A percentile compares a stretch with the other conserved stretches of the same genome.
These are phyloP conservation scores for Amorphotheca resinae DNA, from an alignment of 495 filamentous ascomycete genomes.

Conservation along the genomic window DNA sequence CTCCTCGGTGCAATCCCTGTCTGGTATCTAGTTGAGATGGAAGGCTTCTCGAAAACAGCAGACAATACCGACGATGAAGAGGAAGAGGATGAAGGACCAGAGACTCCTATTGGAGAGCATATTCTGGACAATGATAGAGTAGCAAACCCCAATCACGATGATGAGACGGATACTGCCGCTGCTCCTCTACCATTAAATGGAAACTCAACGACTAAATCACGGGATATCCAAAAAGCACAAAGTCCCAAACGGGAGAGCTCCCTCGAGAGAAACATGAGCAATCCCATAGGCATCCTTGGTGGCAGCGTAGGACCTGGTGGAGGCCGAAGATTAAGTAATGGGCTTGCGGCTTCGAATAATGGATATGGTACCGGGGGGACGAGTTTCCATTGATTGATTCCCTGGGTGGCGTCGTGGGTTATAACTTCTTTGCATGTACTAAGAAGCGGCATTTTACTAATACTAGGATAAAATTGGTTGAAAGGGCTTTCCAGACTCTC, in stretches of 20 bases:
- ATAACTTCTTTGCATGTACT: too few species aligned
- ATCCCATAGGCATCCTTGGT: constrained; percentile 14
- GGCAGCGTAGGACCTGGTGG: constrained; percentile 19
- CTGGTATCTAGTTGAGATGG: constrained; percentile 61
- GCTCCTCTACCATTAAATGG: constrained; percentile 10
- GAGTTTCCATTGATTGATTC: constrained; percentile 16
- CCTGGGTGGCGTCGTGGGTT: too few species aligned
- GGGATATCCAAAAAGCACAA: background rate
- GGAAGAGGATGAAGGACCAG: constrained; percentile 24
- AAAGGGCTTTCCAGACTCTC: too few species aligned
- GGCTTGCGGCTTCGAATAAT: constrained; percentile 17
- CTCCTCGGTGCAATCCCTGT: constrained; percentile 51
- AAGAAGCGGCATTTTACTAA: too few species aligned
- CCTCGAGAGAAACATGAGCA: constrained; percentile 14
- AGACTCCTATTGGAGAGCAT: constrained; percentile 18
- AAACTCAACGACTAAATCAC: background rate
- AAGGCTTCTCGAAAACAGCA: constrained; percentile 45
- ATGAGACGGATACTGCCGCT: constrained; percentile 16
- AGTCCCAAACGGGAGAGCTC: background rate
- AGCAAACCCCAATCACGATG: constrained; percentile 13
- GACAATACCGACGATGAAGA: constrained; percentile 23
- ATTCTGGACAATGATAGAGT: constrained; percentile 17
- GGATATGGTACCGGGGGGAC: constrained; percentile 20
- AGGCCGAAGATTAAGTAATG: constrained; percentile 20
- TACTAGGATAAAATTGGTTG: too few species aligned